A percentile compares a stretch with the other conserved stretches of the same genome.
phyloP scores from a whole-genome alignment of 225 moss, liverwort and hornwort genomes.

The Polytrichum commune region DNA sequence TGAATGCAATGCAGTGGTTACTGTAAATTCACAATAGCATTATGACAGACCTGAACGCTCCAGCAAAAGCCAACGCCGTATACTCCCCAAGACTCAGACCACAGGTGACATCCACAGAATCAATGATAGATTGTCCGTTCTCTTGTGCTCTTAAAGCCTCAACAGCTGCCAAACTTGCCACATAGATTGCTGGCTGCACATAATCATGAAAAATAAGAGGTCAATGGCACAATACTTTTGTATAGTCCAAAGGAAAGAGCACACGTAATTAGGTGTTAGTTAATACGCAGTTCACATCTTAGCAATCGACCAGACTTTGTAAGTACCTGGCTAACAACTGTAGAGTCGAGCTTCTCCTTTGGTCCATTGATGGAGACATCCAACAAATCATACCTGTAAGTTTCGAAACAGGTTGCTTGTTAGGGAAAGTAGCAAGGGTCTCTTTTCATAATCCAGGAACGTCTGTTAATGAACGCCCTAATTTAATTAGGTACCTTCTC shows the following conservation, averaged over 20 bases:
- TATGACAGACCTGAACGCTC: slow-evolving; percentile 75
- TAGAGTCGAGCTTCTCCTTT: slow-evolving; percentile 96
- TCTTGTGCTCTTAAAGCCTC: slow-evolving; percentile 83
- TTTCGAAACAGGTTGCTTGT: background rate
- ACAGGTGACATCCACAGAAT: slow-evolving; percentile 91
- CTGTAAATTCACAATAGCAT: background rate
- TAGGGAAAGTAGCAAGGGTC: background rate
- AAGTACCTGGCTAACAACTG: slow-evolving; percentile 89
- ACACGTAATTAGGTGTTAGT: background rate
- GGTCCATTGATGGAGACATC: slow-evolving; percentile 94
- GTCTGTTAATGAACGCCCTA: background rate
- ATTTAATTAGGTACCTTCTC: too few species aligned
- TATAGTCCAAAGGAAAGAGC: background rate
- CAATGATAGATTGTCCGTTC: slow-evolving; percentile 83
- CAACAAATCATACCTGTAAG: slow-evolving; percentile 79
- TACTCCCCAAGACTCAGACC: slow-evolving; percentile 98
- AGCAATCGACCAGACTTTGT: background rate
- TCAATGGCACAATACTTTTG: background rate
- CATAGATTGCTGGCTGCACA: slow-evolving; percentile 93
- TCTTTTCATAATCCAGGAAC: background rate
- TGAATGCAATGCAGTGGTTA: too few species aligned
- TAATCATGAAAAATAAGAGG: background rate
- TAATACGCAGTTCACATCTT: background rate
- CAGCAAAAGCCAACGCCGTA: slow-evolving; percentile 95
- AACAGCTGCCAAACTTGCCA: slow-evolving; percentile 94